Percentiles rank a stretch among this genome's conserved stretches.
Evolutionary conservation across 2,329 filamentous ascomycete species (phyloP).

Genomic region (Alternaria panax): DNA sequence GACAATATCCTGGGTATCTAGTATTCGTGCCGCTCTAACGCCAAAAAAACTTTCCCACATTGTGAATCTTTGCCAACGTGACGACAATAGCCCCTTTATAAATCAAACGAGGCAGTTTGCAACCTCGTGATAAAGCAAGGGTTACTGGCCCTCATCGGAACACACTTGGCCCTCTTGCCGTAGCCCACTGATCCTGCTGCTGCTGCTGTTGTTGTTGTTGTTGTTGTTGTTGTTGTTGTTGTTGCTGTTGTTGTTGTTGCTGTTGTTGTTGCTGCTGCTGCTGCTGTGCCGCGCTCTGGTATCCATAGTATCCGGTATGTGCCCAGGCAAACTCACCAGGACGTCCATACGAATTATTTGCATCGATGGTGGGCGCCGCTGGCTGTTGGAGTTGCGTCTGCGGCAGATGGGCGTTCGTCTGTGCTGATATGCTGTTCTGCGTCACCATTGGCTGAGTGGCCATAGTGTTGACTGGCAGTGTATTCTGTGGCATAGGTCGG

Average conservation of each 20-base stretch:
- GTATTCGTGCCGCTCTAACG: not conserved
- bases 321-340: constrained; percentile 35
- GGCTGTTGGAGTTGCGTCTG: constrained; percentile 31
- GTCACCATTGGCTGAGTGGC: constrained; percentile 12
- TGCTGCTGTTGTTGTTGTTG: constrained; percentile 18
- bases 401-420: constrained; percentile 15
- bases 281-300: constrained; percentile 26
- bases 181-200: constrained; percentile 38
- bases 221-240: constrained; percentile 24
- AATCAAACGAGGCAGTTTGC: not conserved
- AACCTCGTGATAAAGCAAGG: not conserved
- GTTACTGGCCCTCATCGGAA: constrained; percentile 23
- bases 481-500: constrained; percentile 31
- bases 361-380: constrained; percentile 23
- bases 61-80: not conserved
- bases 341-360: constrained; percentile 31
- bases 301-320: constrained; percentile 33
- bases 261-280: constrained; percentile 23
- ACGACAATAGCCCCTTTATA: not conserved
- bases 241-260: constrained; percentile 31
- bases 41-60: not conserved
- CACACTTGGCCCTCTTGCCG: constrained; percentile 27
- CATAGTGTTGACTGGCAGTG: constrained; percentile 18
- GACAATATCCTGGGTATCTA: not conserved
- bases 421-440: constrained; percentile 12